A percentile compares a stretch with the other conserved stretches of the same genome.
These are phyloP conservation scores for Lichtheimia ramosa DNA, from an alignment of 371 early-diverging fungal species.

Conservation along the genomic window DNA sequence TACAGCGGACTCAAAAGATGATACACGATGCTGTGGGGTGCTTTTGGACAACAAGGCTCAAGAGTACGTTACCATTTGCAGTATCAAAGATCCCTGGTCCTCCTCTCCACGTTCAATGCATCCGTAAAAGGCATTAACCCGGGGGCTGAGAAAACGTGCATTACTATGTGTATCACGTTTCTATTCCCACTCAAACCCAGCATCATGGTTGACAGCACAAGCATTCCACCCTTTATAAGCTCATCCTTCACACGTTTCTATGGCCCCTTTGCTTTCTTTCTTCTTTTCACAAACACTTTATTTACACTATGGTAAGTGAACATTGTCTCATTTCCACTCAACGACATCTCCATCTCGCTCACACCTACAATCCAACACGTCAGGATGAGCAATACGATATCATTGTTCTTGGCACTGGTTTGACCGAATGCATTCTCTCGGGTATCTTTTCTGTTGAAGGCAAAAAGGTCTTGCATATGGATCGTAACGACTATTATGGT, in stretches of 20 bases:
- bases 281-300: background rate
- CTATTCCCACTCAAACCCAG: background rate
- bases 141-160: background rate
- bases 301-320: background rate
- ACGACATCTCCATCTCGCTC: background rate
- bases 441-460: slow-evolving; percentile 97
- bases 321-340: background rate
- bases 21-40: no score
- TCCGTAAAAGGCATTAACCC: slow-evolving; percentile 1
- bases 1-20: no score
- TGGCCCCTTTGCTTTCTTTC: background rate
- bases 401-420: slow-evolving; percentile 98
- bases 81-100: background rate
- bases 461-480: slow-evolving; percentile 98
- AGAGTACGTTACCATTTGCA: background rate
- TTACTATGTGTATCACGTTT: background rate
- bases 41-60: slow-evolving; percentile 1
- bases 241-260: background rate
- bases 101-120: background rate
- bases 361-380: background rate
- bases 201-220: no score
- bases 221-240: no score
- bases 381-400: slow-evolving; percentile 94
- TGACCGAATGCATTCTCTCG: slow-evolving; percentile 99
- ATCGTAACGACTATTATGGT: slow-evolving; percentile 99